These are phyloP conservation scores for Fusarium napiforme DNA, from an alignment of 2,329 filamentous ascomycete genomes.

Conservation along the genomic window DNA sequence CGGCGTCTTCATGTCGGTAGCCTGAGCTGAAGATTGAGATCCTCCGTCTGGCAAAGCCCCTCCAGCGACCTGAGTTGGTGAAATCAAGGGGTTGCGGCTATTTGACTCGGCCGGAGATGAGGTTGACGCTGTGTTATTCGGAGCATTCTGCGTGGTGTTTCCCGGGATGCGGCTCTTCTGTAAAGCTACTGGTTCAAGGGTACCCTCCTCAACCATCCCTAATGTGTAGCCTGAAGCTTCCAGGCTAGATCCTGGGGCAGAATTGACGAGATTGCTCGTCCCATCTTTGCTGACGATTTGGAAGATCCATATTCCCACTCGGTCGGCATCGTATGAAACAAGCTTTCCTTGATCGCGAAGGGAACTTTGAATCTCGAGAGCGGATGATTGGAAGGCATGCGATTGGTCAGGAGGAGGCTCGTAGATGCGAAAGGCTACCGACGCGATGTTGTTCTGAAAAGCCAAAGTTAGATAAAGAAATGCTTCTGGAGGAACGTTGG, in stretches of 20 bases:
- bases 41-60: conserved; percentile 43
- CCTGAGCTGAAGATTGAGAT: conserved; percentile 44
- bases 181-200: conserved; percentile 61
- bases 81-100: conserved; percentile 42
- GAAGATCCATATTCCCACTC: conserved; percentile 67
- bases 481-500: neutral
- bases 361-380: conserved; percentile 62
- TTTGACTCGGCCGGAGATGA: conserved; percentile 53
- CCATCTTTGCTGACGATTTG: conserved; percentile 58
- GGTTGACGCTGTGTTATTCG: conserved; percentile 59
- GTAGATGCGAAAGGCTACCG: conserved; percentile 66
- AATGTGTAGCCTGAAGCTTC: conserved; percentile 59
- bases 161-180: conserved; percentile 56
- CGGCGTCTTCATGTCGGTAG: conserved; percentile 38
- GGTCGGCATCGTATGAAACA: conserved; percentile 62
- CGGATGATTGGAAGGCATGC: conserved; percentile 57
- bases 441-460: conserved; percentile 65
- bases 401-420: conserved; percentile 58
- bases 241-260: conserved; percentile 52
- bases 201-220: conserved; percentile 59
- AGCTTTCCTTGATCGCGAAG: conserved; percentile 65
- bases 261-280: conserved; percentile 36
- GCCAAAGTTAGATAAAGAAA: conserved; percentile 27
- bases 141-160: conserved; percentile 56
- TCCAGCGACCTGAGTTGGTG: conserved; percentile 28